Base-by-base conservation (phyloP, 2,329 filamentous ascomycete species). In the Neonectria coccinea region DNA sequence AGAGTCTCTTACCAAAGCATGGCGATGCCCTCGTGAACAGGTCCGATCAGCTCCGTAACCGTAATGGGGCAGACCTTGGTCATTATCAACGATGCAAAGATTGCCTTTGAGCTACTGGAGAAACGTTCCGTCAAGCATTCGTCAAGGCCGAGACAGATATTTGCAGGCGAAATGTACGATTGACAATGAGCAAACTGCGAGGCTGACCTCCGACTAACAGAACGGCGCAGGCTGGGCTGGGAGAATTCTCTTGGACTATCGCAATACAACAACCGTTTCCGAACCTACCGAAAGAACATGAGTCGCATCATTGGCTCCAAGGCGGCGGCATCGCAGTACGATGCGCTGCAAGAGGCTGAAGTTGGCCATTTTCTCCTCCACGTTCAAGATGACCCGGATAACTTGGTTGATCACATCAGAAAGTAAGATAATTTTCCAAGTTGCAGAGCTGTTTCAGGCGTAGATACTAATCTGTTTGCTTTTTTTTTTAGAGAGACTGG, bases 21-120 rank as follows among this genome's bases (percentile, higher is more conserved):
- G 4, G 1, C 11, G 0, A 1, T 0, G 2, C 11, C 14, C 11
- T 10, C 29, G 4, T 14, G 6, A 6, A 11, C 7, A 63, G 79
- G 92, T 90, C 83, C 76, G 2, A 69, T 75, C 1, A 75, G 73
- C 45, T 76, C 79, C 11, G 54, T 82, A 16, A 81, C 75, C 0
- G 74, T 80, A 1, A 63, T 82, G 29, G 81, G 82, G 0, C 75
- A 79, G 44, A 80, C 80, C 0, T 72, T 83, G 5, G 67, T 84
- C 10, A 72, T 84, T 16, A 65, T 84, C 7, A 80, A 82, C 59
- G 80, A 80, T 47, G 53, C 67, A 2, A 63, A 74, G 0, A 62
- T 79, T 0, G 80, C 79, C 0, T 65, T 75, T 4, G 79, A 83
- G 16, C 66, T 84, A 0, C 58, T 84, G 76, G 59, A 70, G 6